phyloP scores from a whole-genome alignment of 2,329 filamentous ascomycete genomes.

The Scedosporium aurantiacum region DNA sequence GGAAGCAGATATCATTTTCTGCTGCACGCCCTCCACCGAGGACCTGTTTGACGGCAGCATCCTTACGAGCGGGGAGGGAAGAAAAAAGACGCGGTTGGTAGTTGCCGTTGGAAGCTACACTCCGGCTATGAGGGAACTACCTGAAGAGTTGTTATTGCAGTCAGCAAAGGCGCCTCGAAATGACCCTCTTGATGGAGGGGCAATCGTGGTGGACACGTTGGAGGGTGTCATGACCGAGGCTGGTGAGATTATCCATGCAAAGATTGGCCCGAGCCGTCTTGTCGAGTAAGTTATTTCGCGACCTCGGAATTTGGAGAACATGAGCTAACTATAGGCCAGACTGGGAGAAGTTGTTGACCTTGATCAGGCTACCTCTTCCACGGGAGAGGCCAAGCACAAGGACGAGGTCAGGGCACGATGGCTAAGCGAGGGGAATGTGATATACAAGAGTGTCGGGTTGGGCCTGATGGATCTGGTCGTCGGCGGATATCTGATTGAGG shows the following conservation, averaged over 20 bases:
- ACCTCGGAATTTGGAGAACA: not conserved
- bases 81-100: conserved; percentile 60
- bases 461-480: conserved; percentile 57
- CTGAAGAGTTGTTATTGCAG: conserved; percentile 62
- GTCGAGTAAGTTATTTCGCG: conserved; percentile 51
- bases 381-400: conserved; percentile 26
- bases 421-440: conserved; percentile 51
- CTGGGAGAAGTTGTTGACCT: conserved; percentile 69
- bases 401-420: conserved; percentile 42
- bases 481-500: conserved; percentile 43
- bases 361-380: conserved; percentile 16
- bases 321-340: conserved; percentile 21
- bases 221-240: conserved; percentile 73
- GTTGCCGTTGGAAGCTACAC: conserved; percentile 61
- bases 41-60: conserved; percentile 66
- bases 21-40: conserved; percentile 66
- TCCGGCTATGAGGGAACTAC: conserved; percentile 70
- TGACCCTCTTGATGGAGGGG: conserved; percentile 51
- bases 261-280: conserved; percentile 60
- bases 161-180: conserved; percentile 49
- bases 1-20: conserved; percentile 72
- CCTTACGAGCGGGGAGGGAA: conserved; percentile 60
- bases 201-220: conserved; percentile 64
- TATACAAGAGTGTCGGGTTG: conserved; percentile 58
- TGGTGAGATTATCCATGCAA: conserved; percentile 75